phyloP scores from a whole-genome alignment of 257 asterid genomes.

The Jasminum sambac region DNA sequence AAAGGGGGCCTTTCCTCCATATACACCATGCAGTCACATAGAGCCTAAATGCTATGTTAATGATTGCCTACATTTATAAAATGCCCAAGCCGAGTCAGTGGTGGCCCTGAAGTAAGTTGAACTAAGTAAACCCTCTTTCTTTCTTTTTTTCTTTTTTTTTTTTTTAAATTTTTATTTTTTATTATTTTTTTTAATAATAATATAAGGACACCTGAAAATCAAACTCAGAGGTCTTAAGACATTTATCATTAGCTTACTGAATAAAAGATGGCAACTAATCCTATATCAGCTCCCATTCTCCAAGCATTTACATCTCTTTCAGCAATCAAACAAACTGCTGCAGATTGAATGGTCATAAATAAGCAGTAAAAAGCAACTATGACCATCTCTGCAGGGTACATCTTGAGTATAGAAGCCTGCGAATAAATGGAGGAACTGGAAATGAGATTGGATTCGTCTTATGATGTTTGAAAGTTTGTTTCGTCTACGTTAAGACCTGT shows the following conservation, averaged over 20 bases:
- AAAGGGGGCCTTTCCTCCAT: conserved; percentile 51
- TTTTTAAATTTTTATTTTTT: too few species aligned
- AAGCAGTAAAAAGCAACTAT: conserved; percentile 46
- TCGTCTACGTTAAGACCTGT: conserved; percentile 39
- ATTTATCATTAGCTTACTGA: conserved; percentile 38
- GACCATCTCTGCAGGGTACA: conserved; percentile 53
- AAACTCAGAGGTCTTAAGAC: neutral
- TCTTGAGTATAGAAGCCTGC: conserved; percentile 54
- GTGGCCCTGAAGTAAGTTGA: too few species aligned
- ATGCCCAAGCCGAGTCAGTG: neutral
- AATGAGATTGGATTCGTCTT: neutral
- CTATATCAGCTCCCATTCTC: conserved; percentile 43
- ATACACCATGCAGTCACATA: conserved; percentile 56
- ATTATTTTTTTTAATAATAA: too few species aligned
- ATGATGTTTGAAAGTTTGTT: neutral
- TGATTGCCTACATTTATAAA: conserved; percentile 34
- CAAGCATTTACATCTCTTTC: conserved; percentile 45
- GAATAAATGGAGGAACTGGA: neutral
- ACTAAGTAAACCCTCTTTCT: too few species aligned
- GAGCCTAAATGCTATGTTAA: conserved; percentile 52
- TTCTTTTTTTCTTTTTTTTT: too few species aligned
- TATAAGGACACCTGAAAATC: too few species aligned
- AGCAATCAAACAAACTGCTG: conserved; percentile 45
- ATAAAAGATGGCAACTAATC: conserved; percentile 42
- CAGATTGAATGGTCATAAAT: conserved; percentile 46